Evolutionary conservation across 2,329 filamentous ascomycete genomes (phyloP).

Genomic region (Periconia digitata): DNA sequence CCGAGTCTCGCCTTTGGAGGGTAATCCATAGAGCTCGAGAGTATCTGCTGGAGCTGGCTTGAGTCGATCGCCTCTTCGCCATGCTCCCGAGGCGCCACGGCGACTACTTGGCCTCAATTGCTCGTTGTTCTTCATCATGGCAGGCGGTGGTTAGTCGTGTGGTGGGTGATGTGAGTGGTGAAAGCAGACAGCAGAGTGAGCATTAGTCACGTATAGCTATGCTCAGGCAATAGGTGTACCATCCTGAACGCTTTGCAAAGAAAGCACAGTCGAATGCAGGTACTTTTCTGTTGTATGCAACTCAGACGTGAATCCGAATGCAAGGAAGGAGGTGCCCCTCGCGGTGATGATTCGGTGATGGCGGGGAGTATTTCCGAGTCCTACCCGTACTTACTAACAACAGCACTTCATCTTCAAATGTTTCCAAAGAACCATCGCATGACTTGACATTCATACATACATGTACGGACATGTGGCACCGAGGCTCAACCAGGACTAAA

Average conservation of each 20-base stretch:
- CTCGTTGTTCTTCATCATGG: slow-evolving; percentile 34
- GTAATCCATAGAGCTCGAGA: slow-evolving; percentile 78
- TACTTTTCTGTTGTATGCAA: not conserved
- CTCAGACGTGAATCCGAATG: not conserved
- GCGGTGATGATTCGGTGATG: slow-evolving; percentile 28
- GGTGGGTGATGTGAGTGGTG: not conserved
- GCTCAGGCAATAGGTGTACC: no score
- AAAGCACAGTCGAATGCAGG: not conserved
- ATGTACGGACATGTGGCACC: no score
- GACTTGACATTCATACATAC: no score
- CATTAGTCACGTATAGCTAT: no score
- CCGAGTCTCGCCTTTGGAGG: slow-evolving; percentile 89
- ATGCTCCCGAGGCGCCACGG: slow-evolving; percentile 42
- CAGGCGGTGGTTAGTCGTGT: slow-evolving; percentile 1
- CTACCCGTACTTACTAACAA: slow-evolving; percentile 4
- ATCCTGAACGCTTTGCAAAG: no score
- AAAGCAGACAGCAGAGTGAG: not conserved
- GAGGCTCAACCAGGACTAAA: no score
- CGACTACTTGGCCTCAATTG: slow-evolving; percentile 37
- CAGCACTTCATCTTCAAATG: no score
- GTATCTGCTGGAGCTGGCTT: slow-evolving; percentile 75
- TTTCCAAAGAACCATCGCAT: no score
- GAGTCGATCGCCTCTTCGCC: slow-evolving; percentile 47
- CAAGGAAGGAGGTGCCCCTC: slow-evolving; percentile 22
- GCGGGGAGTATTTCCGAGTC: slow-evolving; percentile 11